phyloP scores from a whole-genome alignment of 768 basidiomycete genomes.

The Mrakia frigida region DNA sequence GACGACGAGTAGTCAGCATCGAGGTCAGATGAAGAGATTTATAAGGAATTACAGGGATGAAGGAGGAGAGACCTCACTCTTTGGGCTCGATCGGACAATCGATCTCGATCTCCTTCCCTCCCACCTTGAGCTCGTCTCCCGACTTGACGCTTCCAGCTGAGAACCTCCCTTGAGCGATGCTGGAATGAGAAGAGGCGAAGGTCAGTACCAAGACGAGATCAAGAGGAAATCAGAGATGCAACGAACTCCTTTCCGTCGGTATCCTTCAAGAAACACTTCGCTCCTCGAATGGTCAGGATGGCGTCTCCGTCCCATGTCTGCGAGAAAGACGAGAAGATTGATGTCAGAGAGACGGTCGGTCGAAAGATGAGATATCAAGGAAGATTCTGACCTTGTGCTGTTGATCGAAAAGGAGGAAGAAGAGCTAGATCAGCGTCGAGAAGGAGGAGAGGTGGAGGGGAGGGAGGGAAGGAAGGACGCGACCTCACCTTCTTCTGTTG shows the following conservation, averaged over 20 bases:
- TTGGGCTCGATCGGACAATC: conserved; percentile 30
- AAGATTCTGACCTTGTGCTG: conserved; percentile 26
- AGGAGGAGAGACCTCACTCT: conserved; percentile 12
- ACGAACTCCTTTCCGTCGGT: conserved; percentile 41
- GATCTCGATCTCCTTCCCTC: conserved; percentile 37
- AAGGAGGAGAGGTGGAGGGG: background rate
- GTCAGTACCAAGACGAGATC: background rate
- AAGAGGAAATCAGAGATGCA: background rate
- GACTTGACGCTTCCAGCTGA: conserved; percentile 4
- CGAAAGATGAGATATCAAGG: background rate
- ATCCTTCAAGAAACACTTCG: conserved; percentile 55
- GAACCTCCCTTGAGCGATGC: background rate
- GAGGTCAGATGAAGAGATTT: background rate
- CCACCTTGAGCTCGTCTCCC: conserved; percentile 37
- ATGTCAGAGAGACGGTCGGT: background rate
- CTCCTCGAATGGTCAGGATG: conserved; percentile 45
- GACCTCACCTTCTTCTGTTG: conserved; percentile 29
- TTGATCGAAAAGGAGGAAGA: background rate
- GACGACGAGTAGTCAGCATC: background rate
- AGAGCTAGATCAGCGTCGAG: no score
- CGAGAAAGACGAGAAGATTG: background rate
- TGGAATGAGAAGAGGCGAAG: background rate
- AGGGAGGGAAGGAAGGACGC: background rate
- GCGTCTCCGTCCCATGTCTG: conserved; percentile 70
- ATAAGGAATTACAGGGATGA: background rate